Percentiles rank a stretch among this genome's conserved stretches.
Conservation (phyloP, 2,329 filamentous ascomycete species). For the Aspergillus texensis region DNA sequence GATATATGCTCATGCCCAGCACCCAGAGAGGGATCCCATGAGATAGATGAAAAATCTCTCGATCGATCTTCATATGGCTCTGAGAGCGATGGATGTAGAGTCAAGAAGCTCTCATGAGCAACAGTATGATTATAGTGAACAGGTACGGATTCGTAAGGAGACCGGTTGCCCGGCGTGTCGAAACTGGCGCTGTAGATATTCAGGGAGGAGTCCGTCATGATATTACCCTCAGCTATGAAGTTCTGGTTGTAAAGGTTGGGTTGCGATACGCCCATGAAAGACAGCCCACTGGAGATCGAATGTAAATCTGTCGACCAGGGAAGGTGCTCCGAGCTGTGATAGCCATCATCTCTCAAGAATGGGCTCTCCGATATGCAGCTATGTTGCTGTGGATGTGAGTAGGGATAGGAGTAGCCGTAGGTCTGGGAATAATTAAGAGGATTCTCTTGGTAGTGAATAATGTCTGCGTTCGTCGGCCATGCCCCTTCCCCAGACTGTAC, state of each 20-base stretch:
- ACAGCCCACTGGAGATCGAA: neutral
- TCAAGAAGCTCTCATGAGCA: neutral
- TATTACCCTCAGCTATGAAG: neutral
- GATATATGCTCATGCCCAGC: neutral
- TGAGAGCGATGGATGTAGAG: neutral
- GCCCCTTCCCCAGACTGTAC: conserved; percentile 1
- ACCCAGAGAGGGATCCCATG: neutral
- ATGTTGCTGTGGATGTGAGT: conserved; percentile 6
- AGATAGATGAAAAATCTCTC: neutral
- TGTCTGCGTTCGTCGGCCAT: conserved; percentile 13
- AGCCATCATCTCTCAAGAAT: conserved; percentile 4
- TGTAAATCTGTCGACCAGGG: conserved; percentile 1
- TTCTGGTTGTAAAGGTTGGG: neutral
- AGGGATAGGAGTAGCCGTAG: conserved; percentile 5
- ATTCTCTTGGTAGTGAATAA: conserved; percentile 16
- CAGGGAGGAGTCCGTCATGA: conserved; percentile 6
- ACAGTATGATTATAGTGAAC: conserved; percentile 1
- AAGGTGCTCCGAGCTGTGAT: conserved; percentile 1
- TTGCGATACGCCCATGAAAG: neutral
- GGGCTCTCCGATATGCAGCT: conserved; percentile 10
- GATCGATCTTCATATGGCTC: neutral
- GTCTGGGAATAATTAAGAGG: conserved; percentile 21
- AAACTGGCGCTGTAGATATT: conserved; percentile 16
- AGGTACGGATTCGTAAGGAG: conserved; percentile 13
- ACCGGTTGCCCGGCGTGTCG: conserved; percentile 12